Evolutionary conservation across 352 stramenopile genomes (phyloP).

Genomic region (Albugo laibachii): DNA sequence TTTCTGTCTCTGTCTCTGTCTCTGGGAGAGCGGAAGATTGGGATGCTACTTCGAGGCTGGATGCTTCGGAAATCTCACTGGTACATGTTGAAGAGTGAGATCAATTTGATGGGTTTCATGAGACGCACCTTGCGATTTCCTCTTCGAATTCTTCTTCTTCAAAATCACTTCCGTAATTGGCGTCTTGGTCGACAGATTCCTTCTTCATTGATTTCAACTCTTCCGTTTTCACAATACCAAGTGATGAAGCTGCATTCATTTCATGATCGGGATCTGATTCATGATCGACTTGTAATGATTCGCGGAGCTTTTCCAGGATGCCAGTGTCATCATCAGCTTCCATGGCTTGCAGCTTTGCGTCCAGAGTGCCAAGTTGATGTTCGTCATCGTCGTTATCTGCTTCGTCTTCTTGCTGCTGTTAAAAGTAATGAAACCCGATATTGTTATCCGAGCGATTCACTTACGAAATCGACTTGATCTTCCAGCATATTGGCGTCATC

Average conservation of each 20-base stretch:
- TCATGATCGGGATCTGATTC: constrained; percentile 9
- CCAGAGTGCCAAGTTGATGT: constrained; percentile 15
- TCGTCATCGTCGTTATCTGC: constrained; percentile 13
- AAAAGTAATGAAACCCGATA: too few species aligned
- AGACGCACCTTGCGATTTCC: constrained; percentile 37
- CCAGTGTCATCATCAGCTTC: constrained; percentile 64
- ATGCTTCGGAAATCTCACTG: constrained; percentile 44
- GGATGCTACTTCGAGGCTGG: constrained; percentile 32
- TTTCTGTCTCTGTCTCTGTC: constrained; percentile 1
- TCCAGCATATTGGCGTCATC: constrained; percentile 1
- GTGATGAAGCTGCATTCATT: too few species aligned
- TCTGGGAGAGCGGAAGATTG: constrained; percentile 4
- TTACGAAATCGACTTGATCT: too few species aligned
- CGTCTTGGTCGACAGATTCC: constrained; percentile 16
- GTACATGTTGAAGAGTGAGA: neutral
- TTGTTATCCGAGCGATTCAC: too few species aligned
- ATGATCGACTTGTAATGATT: constrained; percentile 32
- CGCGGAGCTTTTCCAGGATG: constrained; percentile 58
- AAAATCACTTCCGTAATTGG: constrained; percentile 69
- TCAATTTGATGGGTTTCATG: neutral
- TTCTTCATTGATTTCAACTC: neutral
- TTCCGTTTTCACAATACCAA: neutral
- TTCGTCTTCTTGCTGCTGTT: neutral
- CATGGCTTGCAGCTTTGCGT: constrained; percentile 69
- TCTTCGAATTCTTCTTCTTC: constrained; percentile 33